Conservation (phyloP, 2,329 filamentous ascomycete species). For the Verticillium albo-atrum region DNA sequence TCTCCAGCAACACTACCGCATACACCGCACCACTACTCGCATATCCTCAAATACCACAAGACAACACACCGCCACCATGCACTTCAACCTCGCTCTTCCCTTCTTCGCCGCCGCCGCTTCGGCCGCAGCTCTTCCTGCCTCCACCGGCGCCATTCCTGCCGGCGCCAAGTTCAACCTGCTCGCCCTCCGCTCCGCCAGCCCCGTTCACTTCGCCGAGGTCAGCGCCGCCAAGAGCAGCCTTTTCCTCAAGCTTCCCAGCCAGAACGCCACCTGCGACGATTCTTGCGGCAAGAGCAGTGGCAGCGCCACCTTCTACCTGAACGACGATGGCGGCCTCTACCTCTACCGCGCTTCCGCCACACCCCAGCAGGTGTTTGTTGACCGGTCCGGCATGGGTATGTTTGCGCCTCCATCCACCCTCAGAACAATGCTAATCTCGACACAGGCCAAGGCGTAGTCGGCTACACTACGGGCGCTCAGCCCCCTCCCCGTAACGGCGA, state of each 20-base stretch:
- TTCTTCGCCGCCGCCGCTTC: slow-evolving; percentile 20
- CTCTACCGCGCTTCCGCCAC: slow-evolving; percentile 39
- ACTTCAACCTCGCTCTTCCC: slow-evolving; percentile 18
- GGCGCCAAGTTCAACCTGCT: slow-evolving; percentile 15
- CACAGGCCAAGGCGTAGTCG: slow-evolving; percentile 46
- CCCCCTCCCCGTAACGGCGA: slow-evolving; percentile 35
- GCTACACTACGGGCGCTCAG: slow-evolving; percentile 44
- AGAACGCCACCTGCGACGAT: slow-evolving; percentile 45
- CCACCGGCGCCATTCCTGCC: background rate
- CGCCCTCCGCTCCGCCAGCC: slow-evolving; percentile 43
- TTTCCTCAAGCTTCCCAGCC: slow-evolving; percentile 34
- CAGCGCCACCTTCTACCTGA: slow-evolving; percentile 45
- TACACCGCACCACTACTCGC: background rate
- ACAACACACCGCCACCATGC: slow-evolving; percentile 8
- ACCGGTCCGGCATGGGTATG: slow-evolving; percentile 56
- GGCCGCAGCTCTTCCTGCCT: slow-evolving; percentile 5
- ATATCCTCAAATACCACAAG: background rate
- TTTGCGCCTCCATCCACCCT: background rate
- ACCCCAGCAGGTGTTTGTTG: slow-evolving; percentile 46
- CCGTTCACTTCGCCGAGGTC: slow-evolving; percentile 40
- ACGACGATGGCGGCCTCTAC: slow-evolving; percentile 38
- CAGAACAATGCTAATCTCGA: background rate
- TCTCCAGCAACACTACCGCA: background rate
- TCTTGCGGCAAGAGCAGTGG: slow-evolving; percentile 21
- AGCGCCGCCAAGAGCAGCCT: slow-evolving; percentile 40